These are phyloP conservation scores for Oryza punctata DNA, from an alignment of 176 grass and related monocot genomes.

Conservation along the genomic window DNA sequence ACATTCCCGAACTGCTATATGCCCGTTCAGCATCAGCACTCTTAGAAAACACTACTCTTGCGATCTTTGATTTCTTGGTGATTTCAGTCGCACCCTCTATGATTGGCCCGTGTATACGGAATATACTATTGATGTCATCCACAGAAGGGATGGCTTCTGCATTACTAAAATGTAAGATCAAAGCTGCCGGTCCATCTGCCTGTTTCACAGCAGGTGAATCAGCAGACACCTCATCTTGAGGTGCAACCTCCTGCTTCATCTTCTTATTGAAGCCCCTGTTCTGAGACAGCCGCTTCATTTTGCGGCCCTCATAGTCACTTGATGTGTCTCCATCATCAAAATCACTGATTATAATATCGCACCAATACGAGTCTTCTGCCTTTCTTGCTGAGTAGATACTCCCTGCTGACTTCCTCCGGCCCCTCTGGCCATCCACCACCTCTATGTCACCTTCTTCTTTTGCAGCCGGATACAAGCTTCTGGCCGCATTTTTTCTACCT, in stretches of 20 bases:
- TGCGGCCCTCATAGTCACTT: constrained; percentile 49
- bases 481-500: constrained; percentile 27
- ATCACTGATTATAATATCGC: constrained; percentile 82
- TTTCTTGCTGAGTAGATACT: constrained; percentile 58
- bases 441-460: constrained; percentile 40
- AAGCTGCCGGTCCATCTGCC: constrained; percentile 34
- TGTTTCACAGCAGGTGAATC: constrained; percentile 35
- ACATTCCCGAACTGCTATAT: constrained; percentile 54
- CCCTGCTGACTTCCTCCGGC: constrained; percentile 47
- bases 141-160: constrained; percentile 56
- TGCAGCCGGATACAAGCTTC: constrained; percentile 25
- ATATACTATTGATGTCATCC: constrained; percentile 60
- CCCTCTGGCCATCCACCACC: constrained; percentile 37
- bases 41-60: constrained; percentile 60
- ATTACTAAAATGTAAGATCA: constrained; percentile 53
- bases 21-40: constrained; percentile 52
- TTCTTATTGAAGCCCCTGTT: constrained; percentile 47
- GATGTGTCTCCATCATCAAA: constrained; percentile 65
- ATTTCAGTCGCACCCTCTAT: constrained; percentile 55
- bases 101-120: constrained; percentile 56
- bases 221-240: constrained; percentile 3
- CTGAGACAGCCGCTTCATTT: constrained; percentile 54
- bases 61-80: constrained; percentile 42
- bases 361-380: constrained; percentile 94
- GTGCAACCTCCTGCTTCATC: constrained; percentile 35